These are phyloP conservation scores for Tulasnella sp. DNA, from an alignment of 768 basidiomycete genomes.

Conservation along the genomic window DNA sequence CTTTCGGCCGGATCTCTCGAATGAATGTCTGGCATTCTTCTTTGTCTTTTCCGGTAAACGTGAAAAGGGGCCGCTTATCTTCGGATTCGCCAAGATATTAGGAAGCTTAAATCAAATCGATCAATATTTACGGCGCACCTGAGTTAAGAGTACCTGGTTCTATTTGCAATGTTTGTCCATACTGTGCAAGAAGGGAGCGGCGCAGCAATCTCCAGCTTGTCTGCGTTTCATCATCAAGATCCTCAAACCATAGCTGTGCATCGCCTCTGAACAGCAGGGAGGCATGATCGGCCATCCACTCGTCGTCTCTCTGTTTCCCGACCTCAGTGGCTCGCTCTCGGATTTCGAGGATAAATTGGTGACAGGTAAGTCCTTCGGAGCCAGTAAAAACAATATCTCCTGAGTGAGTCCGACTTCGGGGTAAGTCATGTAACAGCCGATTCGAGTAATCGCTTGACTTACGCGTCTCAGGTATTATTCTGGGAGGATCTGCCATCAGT, in stretches of 20 bases:
- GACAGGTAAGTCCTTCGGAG: background rate
- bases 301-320: background rate
- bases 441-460: too few relatives aligned
- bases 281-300: background rate
- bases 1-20: background rate
- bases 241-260: background rate
- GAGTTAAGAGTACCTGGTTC: too few relatives aligned
- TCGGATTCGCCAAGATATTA: too few relatives aligned
- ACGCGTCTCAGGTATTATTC: too few relatives aligned
- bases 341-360: background rate
- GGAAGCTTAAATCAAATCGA: too few relatives aligned
- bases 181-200: background rate
- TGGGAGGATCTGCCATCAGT: too few relatives aligned
- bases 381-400: background rate
- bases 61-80: too few relatives aligned
- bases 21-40: conserved; percentile 1
- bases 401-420: background rate
- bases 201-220: background rate
- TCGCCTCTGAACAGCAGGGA: background rate
- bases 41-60: background rate
- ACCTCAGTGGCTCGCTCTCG: background rate
- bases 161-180: background rate
- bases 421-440: too few relatives aligned
- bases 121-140: too few relatives aligned
- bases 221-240: background rate